Conservation (phyloP, 805 yeast species). For the Wickerhamomyces bisporus region DNA sequence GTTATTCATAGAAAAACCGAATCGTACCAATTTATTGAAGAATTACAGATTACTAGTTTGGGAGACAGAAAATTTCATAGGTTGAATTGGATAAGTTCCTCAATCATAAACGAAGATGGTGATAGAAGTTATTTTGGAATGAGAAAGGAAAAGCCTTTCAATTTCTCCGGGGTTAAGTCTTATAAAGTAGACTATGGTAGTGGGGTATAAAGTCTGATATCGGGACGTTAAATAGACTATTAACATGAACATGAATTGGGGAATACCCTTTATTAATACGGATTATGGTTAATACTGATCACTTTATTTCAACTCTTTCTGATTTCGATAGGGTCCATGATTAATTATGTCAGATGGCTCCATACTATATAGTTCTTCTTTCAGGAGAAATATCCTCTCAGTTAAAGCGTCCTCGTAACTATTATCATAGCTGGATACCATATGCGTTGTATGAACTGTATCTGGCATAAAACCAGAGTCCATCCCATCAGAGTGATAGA, state of each 20-base stretch:
- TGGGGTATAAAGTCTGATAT: too few relatives aligned
- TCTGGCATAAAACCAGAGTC: background rate
- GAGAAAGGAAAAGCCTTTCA: slow-evolving; percentile 73
- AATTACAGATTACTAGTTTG: slow-evolving; percentile 50
- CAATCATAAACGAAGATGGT: slow-evolving; percentile 51
- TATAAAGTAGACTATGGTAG: slow-evolving; percentile 13
- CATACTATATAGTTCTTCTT: too few relatives aligned
- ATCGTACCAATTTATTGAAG: slow-evolving; percentile 59
- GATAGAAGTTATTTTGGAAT: slow-evolving; percentile 52
- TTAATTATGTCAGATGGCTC: too few relatives aligned
- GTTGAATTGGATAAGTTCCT: slow-evolving; percentile 65
- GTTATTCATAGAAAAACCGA: slow-evolving; percentile 53
- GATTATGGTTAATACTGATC: too few relatives aligned
- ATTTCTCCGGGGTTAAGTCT: slow-evolving; percentile 58
- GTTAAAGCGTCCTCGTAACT: too few relatives aligned
- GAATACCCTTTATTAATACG: too few relatives aligned
- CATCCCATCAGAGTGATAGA: too few relatives aligned
- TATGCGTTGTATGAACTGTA: background rate
- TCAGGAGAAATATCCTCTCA: too few relatives aligned
- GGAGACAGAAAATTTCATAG: slow-evolving; percentile 65
- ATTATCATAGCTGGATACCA: background rate
- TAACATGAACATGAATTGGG: too few relatives aligned
- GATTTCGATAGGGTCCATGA: too few relatives aligned
- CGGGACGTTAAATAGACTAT: too few relatives aligned
- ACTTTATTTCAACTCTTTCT: too few relatives aligned